Evolutionary conservation across 176 grass and related monocot genomes (phyloP), one percentile per base, ranked within the genome.

Genomic region (Canna indica): DNA sequence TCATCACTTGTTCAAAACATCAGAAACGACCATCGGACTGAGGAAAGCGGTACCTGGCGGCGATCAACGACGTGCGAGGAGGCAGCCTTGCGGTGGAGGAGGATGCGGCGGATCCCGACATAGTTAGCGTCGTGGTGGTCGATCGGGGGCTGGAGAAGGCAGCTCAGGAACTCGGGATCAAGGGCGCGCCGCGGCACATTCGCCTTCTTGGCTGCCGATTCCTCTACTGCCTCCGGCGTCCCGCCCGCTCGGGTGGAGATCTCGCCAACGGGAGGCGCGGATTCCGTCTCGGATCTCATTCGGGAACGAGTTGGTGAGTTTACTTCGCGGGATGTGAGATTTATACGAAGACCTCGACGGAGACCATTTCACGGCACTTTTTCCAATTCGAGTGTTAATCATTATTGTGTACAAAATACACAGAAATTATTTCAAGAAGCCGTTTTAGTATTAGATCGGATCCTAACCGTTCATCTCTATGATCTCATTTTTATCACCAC

Each of bases 161-260:
- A 93, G 89, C 94, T 83, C 34, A 92, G 79, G 75, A 97, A 97
- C 80, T 93, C 94, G 4, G 81, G 80, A 81, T 97, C 82, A 59
- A 76, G 81, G 2, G 81, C 59, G 47, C 45, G 46, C 57, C 44
- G 1, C 42, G 34, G 22, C 30, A 7, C 44, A 18, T 14, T 10
- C 5, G 16, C 28, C 74, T 7, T 33, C 59, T 31, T 20, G 39
- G 22, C 47, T 47, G 18, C 8, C 47, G 22, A 14, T 15, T 20
- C 11, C 30, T 4, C 47, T 2, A 5, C 47, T 1, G 10, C 28
- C 60, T 14, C 60, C 60, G 31, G 28, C 15, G 12, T 36, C 35
- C 1, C 22, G 1, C 14, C 36, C 50, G 20, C 50, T 17, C n/a
- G 5, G 35, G 14, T 25, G 34, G 35, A 28, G n/a, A 38, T 32